Percentiles rank a stretch among this genome's conserved stretches.
Conservation (phyloP, 169 alveolate genomes). For the Cyclospora cayetanensis region DNA sequence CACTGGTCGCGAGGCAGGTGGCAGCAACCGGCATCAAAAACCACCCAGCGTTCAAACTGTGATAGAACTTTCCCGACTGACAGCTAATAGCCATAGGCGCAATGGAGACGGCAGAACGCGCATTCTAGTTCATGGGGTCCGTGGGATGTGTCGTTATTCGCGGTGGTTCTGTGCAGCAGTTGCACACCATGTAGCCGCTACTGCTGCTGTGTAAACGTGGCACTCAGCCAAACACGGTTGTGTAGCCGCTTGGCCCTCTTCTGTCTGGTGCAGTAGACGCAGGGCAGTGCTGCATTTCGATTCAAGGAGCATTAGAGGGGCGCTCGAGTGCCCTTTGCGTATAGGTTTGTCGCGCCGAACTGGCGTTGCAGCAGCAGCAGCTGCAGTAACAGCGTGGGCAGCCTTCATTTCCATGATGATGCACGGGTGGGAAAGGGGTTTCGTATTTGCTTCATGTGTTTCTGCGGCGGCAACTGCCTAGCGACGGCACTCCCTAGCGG, state of each 20-base stretch:
- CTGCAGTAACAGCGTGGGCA: not conserved
- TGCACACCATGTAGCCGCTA: not conserved
- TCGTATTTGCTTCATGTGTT: no score
- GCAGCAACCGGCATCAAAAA: not conserved
- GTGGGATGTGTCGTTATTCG: not conserved
- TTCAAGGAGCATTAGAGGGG: not conserved
- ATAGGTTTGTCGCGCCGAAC: not conserved
- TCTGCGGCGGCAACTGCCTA: no score
- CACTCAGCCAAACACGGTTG: not conserved
- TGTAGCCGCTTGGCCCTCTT: not conserved
- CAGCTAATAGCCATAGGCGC: no score
- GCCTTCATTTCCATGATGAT: not conserved
- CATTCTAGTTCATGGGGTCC: not conserved
- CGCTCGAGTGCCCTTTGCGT: not conserved
- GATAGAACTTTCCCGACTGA: not conserved
- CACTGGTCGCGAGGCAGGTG: not conserved
- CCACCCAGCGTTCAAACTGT: not conserved
- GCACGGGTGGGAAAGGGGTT: no score
- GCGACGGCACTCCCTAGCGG: no score
- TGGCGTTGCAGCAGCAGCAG: constrained; percentile 7
- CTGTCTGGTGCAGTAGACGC: not conserved
- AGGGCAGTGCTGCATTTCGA: no score
- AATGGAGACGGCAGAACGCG: not conserved
- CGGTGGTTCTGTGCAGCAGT: not conserved
- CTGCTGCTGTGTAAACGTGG: not conserved